Evolutionary conservation across 2,329 filamentous ascomycete genomes (phyloP).

Genomic region (Penicillium fuscoglaucum): DNA sequence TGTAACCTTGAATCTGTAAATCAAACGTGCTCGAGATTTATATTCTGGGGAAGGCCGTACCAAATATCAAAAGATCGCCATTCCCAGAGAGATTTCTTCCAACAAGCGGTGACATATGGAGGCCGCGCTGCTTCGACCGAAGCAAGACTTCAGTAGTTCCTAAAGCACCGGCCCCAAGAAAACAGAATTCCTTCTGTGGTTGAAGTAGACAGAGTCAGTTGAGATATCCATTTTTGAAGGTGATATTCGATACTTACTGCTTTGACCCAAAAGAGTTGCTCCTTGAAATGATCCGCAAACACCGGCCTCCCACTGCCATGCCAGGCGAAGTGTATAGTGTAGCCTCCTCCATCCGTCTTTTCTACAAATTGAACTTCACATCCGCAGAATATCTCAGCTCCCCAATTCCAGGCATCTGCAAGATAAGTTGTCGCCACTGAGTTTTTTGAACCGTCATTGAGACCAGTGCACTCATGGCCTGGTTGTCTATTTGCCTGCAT

Average conservation of each 20-base stretch:
- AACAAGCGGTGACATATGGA: slow-evolving; percentile 58
- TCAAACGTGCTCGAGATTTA: background rate
- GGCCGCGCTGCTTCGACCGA: slow-evolving; percentile 59
- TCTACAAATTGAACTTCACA: slow-evolving; percentile 66
- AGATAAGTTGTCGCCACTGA: slow-evolving; percentile 61
- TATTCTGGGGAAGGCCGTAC: background rate
- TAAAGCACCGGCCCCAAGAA: slow-evolving; percentile 65
- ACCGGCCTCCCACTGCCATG: slow-evolving; percentile 58
- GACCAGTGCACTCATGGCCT: slow-evolving; percentile 63
- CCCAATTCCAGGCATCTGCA: slow-evolving; percentile 70
- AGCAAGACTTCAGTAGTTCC: slow-evolving; percentile 67
- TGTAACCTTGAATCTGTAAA: slow-evolving; percentile 41
- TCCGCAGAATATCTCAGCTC: slow-evolving; percentile 69
- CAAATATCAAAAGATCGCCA: slow-evolving; percentile 13
- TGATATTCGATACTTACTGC: slow-evolving; percentile 35
- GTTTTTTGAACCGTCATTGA: slow-evolving; percentile 67
- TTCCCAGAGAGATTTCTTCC: slow-evolving; percentile 39
- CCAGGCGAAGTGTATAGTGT: slow-evolving; percentile 66
- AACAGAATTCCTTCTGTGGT: slow-evolving; percentile 57
- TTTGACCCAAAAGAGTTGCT: slow-evolving; percentile 66
- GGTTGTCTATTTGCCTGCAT: slow-evolving; percentile 62
- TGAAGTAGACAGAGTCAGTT: background rate
- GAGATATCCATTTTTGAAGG: background rate
- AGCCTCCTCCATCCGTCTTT: slow-evolving; percentile 57
- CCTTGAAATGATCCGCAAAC: slow-evolving; percentile 51